Evolutionary conservation across 352 stramenopile genomes (phyloP), one percentile per base, ranked within the genome.

Genomic region (Halophytophthora polymorphica): DNA sequence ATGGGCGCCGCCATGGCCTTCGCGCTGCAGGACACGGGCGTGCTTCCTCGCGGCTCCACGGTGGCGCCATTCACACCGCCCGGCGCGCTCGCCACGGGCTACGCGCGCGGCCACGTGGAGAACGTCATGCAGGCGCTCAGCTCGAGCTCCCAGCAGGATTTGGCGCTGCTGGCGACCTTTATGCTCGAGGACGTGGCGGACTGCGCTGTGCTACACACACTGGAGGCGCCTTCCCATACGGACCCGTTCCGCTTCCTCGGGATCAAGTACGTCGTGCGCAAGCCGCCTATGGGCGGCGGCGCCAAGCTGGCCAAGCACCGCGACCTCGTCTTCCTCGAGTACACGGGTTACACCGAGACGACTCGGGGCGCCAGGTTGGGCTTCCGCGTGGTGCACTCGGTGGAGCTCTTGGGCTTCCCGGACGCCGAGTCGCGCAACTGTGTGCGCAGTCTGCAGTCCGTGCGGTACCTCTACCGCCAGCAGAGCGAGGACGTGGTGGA

Each of bases 311-410:
- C 61, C 22, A 68, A 65, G 38, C 34, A 58, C 42, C 57, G 52
- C 21, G 63, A 69, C 59, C 48, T 43, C 12, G 50, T 68, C 34
- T 72, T 61, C 33, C 50, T 69, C 29, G 64, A 73, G 45, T 62
- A 58, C 45, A 62, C 57, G 18, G 61, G 61, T 7, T 62, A 65
- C 42, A 62, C 53, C 10, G 37, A 58, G 47, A 54, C 62, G 2
- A 38, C 55, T 14, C 67, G 48, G 13, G 64, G 56, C 15, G 64
- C 72, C 37, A 63, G 63, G 4, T 46, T 77, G 6, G 69, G 63
- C 14, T 80, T 68, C 38, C 61, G 75, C 42, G 61, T 80, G 40
- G 71, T 75, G 57, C 64, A 75, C 36, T 80, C 66, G 7, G 64
- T 79, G 17, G 45, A 72, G 18, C 25, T 79, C 22, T 45, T 65